phyloP scores from a whole-genome alignment of 2,329 filamentous ascomycete species.

The Huntiella savannae region DNA sequence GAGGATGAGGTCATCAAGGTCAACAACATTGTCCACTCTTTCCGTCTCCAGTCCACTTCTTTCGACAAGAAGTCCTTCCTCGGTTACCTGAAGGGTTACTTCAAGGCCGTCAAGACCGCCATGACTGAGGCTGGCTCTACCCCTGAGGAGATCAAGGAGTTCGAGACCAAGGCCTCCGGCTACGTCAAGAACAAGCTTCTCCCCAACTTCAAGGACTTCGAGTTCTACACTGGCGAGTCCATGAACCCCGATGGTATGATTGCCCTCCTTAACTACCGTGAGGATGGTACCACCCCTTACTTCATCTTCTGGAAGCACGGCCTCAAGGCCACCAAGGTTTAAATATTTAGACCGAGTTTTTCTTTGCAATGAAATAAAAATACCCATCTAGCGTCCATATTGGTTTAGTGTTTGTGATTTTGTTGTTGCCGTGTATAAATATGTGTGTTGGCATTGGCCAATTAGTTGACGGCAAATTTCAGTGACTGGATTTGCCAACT shows the following conservation, averaged over 20 bases:
- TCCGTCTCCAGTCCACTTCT: conserved; percentile 60
- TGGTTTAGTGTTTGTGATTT: no score
- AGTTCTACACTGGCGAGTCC: conserved; percentile 80
- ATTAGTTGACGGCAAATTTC: neutral
- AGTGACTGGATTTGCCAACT: neutral
- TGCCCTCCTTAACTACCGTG: conserved; percentile 89
- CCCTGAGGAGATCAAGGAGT: conserved; percentile 51
- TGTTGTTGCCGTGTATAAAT: no score
- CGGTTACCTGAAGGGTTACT: conserved; percentile 76
- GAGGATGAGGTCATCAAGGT: conserved; percentile 56
- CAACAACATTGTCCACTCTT: conserved; percentile 85
- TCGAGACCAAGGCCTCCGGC: conserved; percentile 54
- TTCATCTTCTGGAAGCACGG: conserved; percentile 93
- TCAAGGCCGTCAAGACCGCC: conserved; percentile 66
- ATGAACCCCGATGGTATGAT: conserved; percentile 93
- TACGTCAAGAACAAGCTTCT: conserved; percentile 72
- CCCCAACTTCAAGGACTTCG: conserved; percentile 83
- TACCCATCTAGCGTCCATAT: neutral
- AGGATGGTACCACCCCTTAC: conserved; percentile 82
- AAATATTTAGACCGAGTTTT: conserved; percentile 20
- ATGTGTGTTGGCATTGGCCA: no score
- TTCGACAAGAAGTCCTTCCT: conserved; percentile 86
- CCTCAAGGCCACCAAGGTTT: conserved; percentile 78
- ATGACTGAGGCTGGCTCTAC: conserved; percentile 43
- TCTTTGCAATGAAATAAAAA: neutral